Percentiles rank a stretch among this genome's conserved stretches.
phyloP scores from a whole-genome alignment of 768 basidiomycete species.

The Podaxis sp. region DNA sequence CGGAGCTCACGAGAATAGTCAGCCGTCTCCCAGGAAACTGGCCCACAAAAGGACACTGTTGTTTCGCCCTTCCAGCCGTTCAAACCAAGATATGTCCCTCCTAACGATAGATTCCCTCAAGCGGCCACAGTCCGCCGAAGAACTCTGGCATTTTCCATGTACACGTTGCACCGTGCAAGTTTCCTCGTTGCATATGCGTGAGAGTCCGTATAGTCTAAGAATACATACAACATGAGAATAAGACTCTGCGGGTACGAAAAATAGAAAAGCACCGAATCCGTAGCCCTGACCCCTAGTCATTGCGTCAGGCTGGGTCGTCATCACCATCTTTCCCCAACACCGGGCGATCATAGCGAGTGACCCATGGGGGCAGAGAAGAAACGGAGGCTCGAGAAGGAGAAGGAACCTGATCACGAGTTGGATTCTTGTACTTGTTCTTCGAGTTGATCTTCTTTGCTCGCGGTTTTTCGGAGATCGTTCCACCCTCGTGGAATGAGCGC shows the following conservation, averaged over 20 bases:
- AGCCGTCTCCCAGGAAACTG: conserved; percentile 14
- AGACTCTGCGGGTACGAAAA: background rate
- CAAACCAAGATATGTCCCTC: background rate
- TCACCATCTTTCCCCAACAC: background rate
- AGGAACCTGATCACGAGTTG: conserved; percentile 6
- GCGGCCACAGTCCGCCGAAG: background rate
- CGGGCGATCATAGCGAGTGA: background rate
- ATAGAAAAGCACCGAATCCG: background rate
- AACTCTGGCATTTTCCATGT: background rate
- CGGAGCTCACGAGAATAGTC: background rate
- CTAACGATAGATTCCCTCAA: background rate
- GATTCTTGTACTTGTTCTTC: conserved; percentile 8
- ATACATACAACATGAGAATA: background rate
- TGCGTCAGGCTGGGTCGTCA: background rate
- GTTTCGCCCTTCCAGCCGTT: background rate
- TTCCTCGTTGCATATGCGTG: background rate
- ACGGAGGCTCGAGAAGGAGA: conserved; percentile 4
- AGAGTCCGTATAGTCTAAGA: background rate
- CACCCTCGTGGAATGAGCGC: conserved; percentile 19
- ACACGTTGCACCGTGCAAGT: background rate
- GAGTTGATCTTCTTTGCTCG: background rate
- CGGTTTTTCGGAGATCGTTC: background rate
- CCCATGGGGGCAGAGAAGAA: conserved; percentile 11
- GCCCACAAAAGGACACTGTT: background rate
- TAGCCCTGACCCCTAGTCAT: background rate